These are phyloP conservation scores for Citrus sp. DNA, from an alignment of 345 rosid species.

Conservation along the genomic window DNA sequence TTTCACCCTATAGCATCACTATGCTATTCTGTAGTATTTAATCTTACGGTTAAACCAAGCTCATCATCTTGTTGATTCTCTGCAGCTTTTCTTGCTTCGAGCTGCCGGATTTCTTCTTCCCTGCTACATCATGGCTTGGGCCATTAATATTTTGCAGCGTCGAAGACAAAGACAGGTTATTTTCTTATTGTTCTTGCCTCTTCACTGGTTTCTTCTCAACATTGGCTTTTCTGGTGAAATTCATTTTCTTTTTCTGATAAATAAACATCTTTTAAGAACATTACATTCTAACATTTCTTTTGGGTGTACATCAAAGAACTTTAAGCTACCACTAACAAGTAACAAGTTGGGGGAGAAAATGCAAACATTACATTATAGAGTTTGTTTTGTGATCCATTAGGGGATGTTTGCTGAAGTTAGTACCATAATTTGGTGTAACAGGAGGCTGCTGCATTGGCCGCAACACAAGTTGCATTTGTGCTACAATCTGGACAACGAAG, in stretches of 20 bases:
- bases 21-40: background rate
- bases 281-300: background rate
- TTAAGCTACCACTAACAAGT: background rate
- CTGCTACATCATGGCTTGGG: constrained; percentile 99
- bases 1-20: background rate
- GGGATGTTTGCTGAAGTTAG: constrained; percentile 4
- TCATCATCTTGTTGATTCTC: constrained; percentile 9
- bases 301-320: background rate
- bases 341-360: background rate
- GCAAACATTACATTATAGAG: background rate
- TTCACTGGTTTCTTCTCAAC: constrained; percentile 54
- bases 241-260: background rate
- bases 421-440: constrained; percentile 28
- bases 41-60: background rate
- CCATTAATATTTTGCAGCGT: constrained; percentile 82
- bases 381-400: background rate
- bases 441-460: constrained; percentile 88
- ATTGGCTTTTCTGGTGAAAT: background rate
- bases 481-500: constrained; percentile 76
- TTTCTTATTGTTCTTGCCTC: constrained; percentile 53
- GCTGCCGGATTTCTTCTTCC: constrained; percentile 96
- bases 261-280: background rate
- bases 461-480: constrained; percentile 82
- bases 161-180: constrained; percentile 91
- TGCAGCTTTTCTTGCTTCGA: constrained; percentile 89